Evolutionary conservation across 2,329 filamentous ascomycete genomes (phyloP), one percentile per base, ranked within the genome.

Genomic region (Cucurbitaria berberidis): DNA sequence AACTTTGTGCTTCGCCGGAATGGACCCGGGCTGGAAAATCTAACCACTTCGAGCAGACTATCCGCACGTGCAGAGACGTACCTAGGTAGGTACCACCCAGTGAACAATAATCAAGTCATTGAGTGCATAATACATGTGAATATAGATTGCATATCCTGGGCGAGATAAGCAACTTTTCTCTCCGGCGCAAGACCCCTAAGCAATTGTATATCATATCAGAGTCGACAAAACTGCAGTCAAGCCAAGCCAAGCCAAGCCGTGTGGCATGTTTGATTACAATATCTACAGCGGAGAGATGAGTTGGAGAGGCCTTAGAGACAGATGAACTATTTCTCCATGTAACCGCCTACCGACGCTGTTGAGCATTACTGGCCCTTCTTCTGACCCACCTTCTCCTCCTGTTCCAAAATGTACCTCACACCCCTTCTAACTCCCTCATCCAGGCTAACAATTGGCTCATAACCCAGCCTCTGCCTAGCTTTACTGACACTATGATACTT

Each of bases 401-500:
- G 57, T 43, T 70, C 69, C 36, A 75, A 29, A 9, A 77, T 74
- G 59, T 80, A 75, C 48, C 67, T 64, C 38, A 81, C 79, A 13
- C 77, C 79, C 50, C 76, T 76, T 63, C 67, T 68, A 15, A 81
- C 74, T 9, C 88, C 89, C 62, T 91, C 87, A 57, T 86, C 82
- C 51, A 92, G 76, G 36, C 80, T 78, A 46, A 89, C 86, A 48
- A 90, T 75, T 3, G 89, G 89, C 71, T 77, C 73, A 75, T 93
- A 93, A 3, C 87, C 87, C 49, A 93, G 77, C 62, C 89, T 80
- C 64, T 73, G 79, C 80, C 86, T 89, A 51, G 89, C 89, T 82
- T 93, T 93, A 53, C 80, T 78, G 70, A 91, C 91, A 76, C 86
- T 86, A 76, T 89, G 91, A 76, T 91, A 93, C 51, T 89, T 81